Evolutionary conservation across 2,329 filamentous ascomycete species (phyloP).

Genomic region (Mollisiaceae sp.): DNA sequence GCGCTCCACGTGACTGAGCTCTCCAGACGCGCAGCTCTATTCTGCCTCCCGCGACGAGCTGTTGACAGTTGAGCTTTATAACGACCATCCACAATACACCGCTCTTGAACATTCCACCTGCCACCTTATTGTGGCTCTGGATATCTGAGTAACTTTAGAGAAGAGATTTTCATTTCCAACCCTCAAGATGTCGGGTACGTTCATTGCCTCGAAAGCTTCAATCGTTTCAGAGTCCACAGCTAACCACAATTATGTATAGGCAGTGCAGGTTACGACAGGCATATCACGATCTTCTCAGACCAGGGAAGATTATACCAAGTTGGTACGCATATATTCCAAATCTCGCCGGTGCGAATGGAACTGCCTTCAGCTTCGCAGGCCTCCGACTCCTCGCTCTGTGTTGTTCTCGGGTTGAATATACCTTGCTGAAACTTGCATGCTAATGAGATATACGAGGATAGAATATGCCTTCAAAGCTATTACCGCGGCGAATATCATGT

Average conservation of each 20-base stretch:
- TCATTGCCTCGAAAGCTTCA: slow-evolving; percentile 26
- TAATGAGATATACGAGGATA: slow-evolving; percentile 50
- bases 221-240: slow-evolving; percentile 25
- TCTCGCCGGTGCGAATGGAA: not conserved
- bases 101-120: slow-evolving; percentile 2
- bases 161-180: not conserved
- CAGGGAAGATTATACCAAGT: slow-evolving; percentile 99
- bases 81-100: not conserved
- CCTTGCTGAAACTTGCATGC: slow-evolving; percentile 25
- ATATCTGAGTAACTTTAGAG: slow-evolving; percentile 9
- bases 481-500: slow-evolving; percentile 98
- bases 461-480: slow-evolving; percentile 99
- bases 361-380: not conserved
- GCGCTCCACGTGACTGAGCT: not conserved
- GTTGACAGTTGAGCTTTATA: too few species aligned
- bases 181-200: slow-evolving; percentile 47
- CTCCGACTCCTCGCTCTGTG: not conserved
- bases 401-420: too few species aligned
- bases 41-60: not conserved
- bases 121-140: slow-evolving; percentile 17
- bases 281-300: slow-evolving; percentile 99
- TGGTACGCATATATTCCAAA: slow-evolving; percentile 65
- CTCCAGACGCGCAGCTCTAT: not conserved
- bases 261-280: slow-evolving; percentile 92
- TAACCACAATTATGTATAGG: slow-evolving; percentile 53